Base-by-base conservation (phyloP, 495 filamentous ascomycete genomes). In the Oidiodendron maius region DNA sequence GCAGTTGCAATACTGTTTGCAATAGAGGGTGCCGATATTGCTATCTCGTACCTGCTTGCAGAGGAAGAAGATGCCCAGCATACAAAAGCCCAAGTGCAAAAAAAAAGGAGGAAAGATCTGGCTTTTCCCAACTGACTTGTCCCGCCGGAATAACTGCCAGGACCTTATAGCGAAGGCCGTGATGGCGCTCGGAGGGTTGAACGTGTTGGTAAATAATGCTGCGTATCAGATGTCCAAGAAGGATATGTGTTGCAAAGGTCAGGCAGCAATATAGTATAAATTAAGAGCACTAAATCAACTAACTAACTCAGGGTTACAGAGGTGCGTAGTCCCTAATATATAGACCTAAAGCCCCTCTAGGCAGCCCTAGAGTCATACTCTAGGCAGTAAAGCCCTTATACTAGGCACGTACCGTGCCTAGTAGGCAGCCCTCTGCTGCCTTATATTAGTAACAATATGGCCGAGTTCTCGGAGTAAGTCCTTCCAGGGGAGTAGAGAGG, bases 161-260 rank as follows among this genome's bases (percentile, higher is more conserved):
- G n/a, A 32, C 28, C 28, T 32, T 8, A n/a, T 32, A 32, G 8
- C 8, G 28, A 32, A 32, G 28, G 28, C 28, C n/a, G 28, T 32
- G 28, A n/a, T 8, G 8, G 28, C 28, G 25, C 72, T 63, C 39
- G 68, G 75, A 24, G 54, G 50, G 5, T 54, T 84, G 56, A 71
- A 82, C 48, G 67, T 82, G 8, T 66, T 82, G 6, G 72, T 81
- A 51, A 84, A 84, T 59, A 84, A 83, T 55, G 81, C 79, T 6
- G 71, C 74, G 1, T 75, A 71, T 53, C 77, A 82, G 59, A 64
- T 69, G 18, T 68, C 74, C 56, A 76, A 69, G 58, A 57, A 65
- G 12, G 71, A n/a, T n/a, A n/a, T n/a, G n/a, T n/a, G n/a, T n/a
- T n/a, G n/a, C n/a, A n/a, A n/a, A n/a, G n/a, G n/a, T n/a, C n/a